Base-by-base conservation (phyloP, 768 basidiomycete species). In the Russula lepida region DNA sequence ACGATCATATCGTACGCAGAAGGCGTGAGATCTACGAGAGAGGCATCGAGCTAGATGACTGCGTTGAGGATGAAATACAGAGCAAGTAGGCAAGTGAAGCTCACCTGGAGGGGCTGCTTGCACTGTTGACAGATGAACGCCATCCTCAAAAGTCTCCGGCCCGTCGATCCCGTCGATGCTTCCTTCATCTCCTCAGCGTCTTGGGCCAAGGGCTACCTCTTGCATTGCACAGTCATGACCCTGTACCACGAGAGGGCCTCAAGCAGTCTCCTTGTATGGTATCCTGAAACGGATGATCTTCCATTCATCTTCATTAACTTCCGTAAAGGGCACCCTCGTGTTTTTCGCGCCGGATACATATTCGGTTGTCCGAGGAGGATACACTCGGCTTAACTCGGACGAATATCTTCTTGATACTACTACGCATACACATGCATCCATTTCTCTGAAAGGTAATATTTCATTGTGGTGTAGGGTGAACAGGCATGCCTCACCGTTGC, bases 1-100 rank as follows among this genome's bases (percentile, higher is more conserved):
- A 84, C 83, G 66, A 95, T 86, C 77, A 89, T 85, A 71, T 93
- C 90, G 73, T 93, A 91, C 30, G 89, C 85, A 15, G 92, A 89
- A 23, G 89, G 92, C 5, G 89, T 83, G 58, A 95, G 77, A 70
- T 92, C 88, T 52, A 89, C 79, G 15, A 97, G 77, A n/a, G 93
- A 94, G n/a, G 85, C 86, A 77, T 98, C 95, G 67, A 93, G 81
- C 83, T 91, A 68, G 25, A 17, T 46, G 33, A 21, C 13, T 32
- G 39, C 12, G 27, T 27, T 64, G 2, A 12, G 9, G 23, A 23
- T 15, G 50, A 35, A 27, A 28, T 28, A 30, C 4, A 21, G 43
- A 44, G 43, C 11, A 21, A 44, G 15, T 3, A 13, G 4, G 19
- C 6, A 52, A n/a, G 6, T 9, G 49, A 33, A 23, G 54, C 73